Evolutionary conservation across 106 monocot genomes (phyloP), one percentile per base, ranked within the genome.

Genomic region (Gastrodia elata): DNA sequence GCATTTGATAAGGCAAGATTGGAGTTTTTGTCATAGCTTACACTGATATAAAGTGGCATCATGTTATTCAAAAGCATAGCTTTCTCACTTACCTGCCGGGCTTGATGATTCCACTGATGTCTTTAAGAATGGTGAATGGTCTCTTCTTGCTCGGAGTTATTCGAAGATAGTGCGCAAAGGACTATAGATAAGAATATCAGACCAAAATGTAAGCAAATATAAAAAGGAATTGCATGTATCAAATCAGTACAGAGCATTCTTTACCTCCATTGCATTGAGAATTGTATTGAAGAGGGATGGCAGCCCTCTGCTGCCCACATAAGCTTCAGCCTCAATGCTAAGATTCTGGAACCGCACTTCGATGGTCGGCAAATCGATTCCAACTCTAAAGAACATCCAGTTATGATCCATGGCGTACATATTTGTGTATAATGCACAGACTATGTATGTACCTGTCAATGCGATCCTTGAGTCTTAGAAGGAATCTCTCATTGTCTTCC

Each of bases 401-500:
- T 72, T 46, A 72, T 14, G 48, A 72, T 16, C 8, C 49, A 28
- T 3, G 72, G 72, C 48, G 52, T 16, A 1, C 72, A 18, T 72
- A 92, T 89, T 48, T 89, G 89, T 7, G n/a, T n/a, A n/a, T n/a
- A n/a, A n/a, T n/a, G n/a, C n/a, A n/a, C n/a, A n/a, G n/a, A 28
- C 22, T 61, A 6, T 24, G 4, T 41, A 4, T 64, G 25, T 42
- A 92, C 92, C 84, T 64, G 6, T 90, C 85, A 20, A 93, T 83
- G 10, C 93, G 83, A 14, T 85, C 74, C 80, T 71, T 85, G 61
- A 93, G 89, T 78, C 83, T 87, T 58, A 83, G 64, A 56, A 93
- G 74, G 79, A 93, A 83, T 68, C 40, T 70, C 81, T 87, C 87
- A 27, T 89, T 82, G 72, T 93, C 92, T 64, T 89, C 91, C 74